These are phyloP conservation scores for Syncephalastrum racemosum DNA, from an alignment of 371 early-diverging fungal genomes.

Conservation along the genomic window DNA sequence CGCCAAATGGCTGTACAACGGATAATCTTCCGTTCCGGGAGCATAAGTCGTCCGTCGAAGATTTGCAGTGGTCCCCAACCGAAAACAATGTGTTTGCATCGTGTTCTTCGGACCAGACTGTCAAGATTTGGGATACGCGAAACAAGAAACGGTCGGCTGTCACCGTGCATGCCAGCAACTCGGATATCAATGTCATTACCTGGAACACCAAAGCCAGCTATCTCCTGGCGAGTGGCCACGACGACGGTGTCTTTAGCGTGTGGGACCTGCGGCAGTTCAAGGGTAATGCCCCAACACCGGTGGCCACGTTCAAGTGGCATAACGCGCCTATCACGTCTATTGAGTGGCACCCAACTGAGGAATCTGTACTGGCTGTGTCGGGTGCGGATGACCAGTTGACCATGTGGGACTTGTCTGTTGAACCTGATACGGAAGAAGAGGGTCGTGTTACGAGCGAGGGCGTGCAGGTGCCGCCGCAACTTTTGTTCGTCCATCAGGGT, in stretches of 20 bases:
- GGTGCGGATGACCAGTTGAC: conserved; percentile 96
- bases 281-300: conserved; percentile 67
- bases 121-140: conserved; percentile 94
- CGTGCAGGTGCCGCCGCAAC: conserved; percentile 88
- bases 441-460: conserved; percentile 60
- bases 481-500: conserved; percentile 95
- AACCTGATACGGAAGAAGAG: conserved; percentile 91
- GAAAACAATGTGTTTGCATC: conserved; percentile 92
- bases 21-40: conserved; percentile 78
- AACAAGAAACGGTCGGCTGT: conserved; percentile 74
- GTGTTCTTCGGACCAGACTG: conserved; percentile 85
- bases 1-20: conserved; percentile 61
- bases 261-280: conserved; percentile 92
- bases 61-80: conserved; percentile 94
- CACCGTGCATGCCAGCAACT: conserved; percentile 77
- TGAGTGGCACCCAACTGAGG: conserved; percentile 96
- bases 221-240: conserved; percentile 90
- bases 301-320: conserved; percentile 98
- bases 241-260: conserved; percentile 91
- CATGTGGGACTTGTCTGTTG: conserved; percentile 97
- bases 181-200: conserved; percentile 94
- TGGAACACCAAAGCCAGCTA: conserved; percentile 87
- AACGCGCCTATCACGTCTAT: conserved; percentile 90
- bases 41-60: conserved; percentile 89
- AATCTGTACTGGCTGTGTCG: conserved; percentile 88